Evolutionary conservation across 495 filamentous ascomycete species (phyloP), one percentile per base, ranked within the genome.

Genomic region (Chaetomium cochliodes): DNA sequence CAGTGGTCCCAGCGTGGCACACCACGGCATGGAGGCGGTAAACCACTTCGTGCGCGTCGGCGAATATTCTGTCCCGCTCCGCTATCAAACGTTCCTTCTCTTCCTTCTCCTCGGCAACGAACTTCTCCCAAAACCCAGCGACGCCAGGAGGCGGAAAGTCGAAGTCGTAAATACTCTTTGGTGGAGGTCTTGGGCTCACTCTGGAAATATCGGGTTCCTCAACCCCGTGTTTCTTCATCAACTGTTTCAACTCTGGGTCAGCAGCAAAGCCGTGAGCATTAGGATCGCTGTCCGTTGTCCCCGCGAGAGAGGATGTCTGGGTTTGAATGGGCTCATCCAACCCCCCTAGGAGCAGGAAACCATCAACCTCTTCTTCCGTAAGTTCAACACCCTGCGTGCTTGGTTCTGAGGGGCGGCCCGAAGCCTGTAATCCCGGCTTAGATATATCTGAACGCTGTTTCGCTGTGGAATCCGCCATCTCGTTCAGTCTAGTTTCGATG

Each of bases 11-110:
- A 5, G 88, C 85, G 71, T 99, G 96, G 57, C 97, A 91, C 74
- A 98, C 93, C 23, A 97, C 89, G 0, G 94, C 90, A 62, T 96
- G 91, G 15, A 99, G 85, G n/a, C 84, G 86, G 74, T 97, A 99
- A 3, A 86, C 81, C 25, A 90, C 74, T 25, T 85, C 73, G 37
- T 78, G 80, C 67, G 84, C 75, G 60, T 82, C 81, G 4, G 73
- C 77, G 68, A 93, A 96, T 65, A 91, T 83, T 39, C 69, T 78
- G n/a, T 80, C 72, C n/a, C 89, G 68, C 39, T 81, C 78, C n/a
- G 58, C 53, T 3, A 30, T 20, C 28, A 72, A 42, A 6, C 42
- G 26, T 26, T 51, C 42, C 33, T 60, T 56, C 50, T 72, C 65
- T 5, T 25, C 28, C 2, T 15, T 20, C 33, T 69, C 65, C 41